Evolutionary conservation across 139 green algal species (phyloP), one percentile per base, ranked within the genome.

Genomic region (Chlorella sp.): DNA sequence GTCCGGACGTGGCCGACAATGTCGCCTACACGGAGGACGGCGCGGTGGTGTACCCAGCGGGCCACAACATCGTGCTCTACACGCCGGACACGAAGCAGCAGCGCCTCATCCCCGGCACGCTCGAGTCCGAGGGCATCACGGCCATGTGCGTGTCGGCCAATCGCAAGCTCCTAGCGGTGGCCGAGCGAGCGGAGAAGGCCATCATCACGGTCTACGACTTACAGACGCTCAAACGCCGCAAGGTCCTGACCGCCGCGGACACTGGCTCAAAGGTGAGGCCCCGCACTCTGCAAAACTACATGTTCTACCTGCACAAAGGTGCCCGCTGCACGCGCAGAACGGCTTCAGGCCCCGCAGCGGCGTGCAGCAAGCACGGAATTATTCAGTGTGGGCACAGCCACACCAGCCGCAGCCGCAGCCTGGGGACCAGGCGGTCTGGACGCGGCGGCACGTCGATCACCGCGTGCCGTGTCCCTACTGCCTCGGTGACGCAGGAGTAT

Each of bases 121-220:
- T 87, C 2, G 90, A 92, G 23, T 86, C 79, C 51, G 83, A 93
- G 30, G 85, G 83, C 65, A 94, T 96, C 71, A 91, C 80, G 30
- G 90, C 90, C 3, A 73, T 95, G 10, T 86, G 88, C 3, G 69
- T 96, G 2, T 90, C 83, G 6, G 67, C 83, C 35, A 90, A 88
- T 66, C 80, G 77, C 62, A 92, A 89, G 72, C 84, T 89, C 29
- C 72, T 96, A 49, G 91, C 91, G 6, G 85, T 97, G 24, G 90
- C 90, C 1, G 93, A 97, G 77, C 72, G 76, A 1, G 83, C 83
- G 0, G 91, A 95, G 30, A 91, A 89, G 62, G 88, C 75, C 5
- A 85, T 86, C 29, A 88, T 97, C 24, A 92, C 86, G 24, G 77
- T 97, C 0, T 96, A 91, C 71, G 93, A 97, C 75, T 77, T 95